Conservation (phyloP, 148 eudicot genomes). For the Rheum nobile region DNA sequence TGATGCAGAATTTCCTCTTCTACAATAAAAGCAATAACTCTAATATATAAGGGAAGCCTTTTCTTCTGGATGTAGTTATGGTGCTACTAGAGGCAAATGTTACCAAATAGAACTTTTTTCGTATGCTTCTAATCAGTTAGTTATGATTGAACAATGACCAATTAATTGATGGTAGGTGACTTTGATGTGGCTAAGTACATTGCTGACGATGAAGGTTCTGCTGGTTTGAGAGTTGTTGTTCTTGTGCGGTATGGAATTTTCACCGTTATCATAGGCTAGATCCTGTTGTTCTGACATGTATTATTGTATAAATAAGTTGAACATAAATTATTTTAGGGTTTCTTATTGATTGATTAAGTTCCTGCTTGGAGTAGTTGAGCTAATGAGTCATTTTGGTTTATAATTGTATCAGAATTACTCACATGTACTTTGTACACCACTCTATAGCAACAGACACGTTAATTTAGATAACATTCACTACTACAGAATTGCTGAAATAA, state of each 20-base stretch:
- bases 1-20: constrained; percentile 31
- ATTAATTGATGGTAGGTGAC: background rate
- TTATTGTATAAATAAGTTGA: too few species aligned
- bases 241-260: background rate
- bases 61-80: constrained; percentile 34
- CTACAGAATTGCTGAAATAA: too few species aligned
- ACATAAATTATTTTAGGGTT: background rate
- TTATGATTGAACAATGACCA: background rate
- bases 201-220: background rate
- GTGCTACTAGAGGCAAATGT: constrained; percentile 25
- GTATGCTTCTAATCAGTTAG: too few species aligned
- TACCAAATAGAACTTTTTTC: background rate
- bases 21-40: constrained; percentile 39
- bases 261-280: background rate
- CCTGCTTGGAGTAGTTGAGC: background rate
- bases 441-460: too few species aligned
- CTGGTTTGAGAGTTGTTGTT: background rate
- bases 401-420: background rate
- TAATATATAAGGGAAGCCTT: constrained; percentile 24
- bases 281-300: background rate
- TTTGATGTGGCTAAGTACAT: constrained; percentile 8
- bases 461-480: too few species aligned
- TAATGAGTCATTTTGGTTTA: background rate
- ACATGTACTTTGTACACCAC: background rate
- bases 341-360: background rate